A percentile compares a stretch with the other conserved stretches of the same genome.
phyloP scores from a whole-genome alignment of 192 early-diverging fungal genomes.

The Entomortierella parvispora region DNA sequence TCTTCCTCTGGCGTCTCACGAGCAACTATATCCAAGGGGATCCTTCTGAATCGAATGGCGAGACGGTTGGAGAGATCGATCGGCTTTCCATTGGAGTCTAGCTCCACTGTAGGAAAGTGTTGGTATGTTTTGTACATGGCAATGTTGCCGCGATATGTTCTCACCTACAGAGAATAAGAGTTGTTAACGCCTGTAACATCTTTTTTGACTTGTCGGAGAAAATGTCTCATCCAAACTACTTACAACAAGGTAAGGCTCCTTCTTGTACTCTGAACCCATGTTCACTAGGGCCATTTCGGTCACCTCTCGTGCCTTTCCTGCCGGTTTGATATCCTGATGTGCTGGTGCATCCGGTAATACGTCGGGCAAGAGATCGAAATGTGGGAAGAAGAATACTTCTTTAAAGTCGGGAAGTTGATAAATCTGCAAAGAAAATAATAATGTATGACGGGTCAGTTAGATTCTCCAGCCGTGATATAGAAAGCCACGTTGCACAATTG shows the following conservation, averaged over 20 bases:
- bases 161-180: slow-evolving; percentile 56
- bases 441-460: not conserved
- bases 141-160: slow-evolving; percentile 73
- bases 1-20: slow-evolving; percentile 57
- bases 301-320: slow-evolving; percentile 59
- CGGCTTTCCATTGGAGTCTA: slow-evolving; percentile 14
- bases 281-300: slow-evolving; percentile 75
- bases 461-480: not conserved
- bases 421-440: slow-evolving; percentile 45
- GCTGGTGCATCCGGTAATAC: slow-evolving; percentile 61
- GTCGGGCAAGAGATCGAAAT: slow-evolving; percentile 68
- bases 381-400: slow-evolving; percentile 65
- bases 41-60: slow-evolving; percentile 72
- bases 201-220: not conserved
- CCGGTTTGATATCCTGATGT: slow-evolving; percentile 49
- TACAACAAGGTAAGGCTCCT: slow-evolving; percentile 78
- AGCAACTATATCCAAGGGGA: slow-evolving; percentile 71
- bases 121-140: slow-evolving; percentile 75
- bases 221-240: slow-evolving; percentile 6
- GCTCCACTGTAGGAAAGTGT: slow-evolving; percentile 55
- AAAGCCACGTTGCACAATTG: not conserved
- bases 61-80: slow-evolving; percentile 59
- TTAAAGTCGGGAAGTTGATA: slow-evolving; percentile 65
- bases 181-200: no score
- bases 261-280: slow-evolving; percentile 64